These are phyloP conservation scores for Xylariaceae sp. DNA, from an alignment of 2,329 filamentous ascomycete species.

Conservation along the genomic window DNA sequence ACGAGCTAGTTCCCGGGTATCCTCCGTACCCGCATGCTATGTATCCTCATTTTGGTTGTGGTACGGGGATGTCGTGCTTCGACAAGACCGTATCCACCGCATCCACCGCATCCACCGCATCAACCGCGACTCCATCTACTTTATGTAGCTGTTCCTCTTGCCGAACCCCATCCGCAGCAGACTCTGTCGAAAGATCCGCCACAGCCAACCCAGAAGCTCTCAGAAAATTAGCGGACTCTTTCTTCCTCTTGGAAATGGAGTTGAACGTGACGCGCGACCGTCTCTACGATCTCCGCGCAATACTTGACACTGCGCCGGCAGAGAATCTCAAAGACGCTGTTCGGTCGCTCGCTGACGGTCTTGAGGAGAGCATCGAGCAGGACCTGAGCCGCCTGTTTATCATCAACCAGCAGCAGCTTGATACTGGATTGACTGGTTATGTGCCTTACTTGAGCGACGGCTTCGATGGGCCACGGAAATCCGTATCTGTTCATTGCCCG, in stretches of 20 bases:
- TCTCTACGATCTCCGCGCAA: slow-evolving; percentile 1
- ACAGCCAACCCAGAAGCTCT: background rate
- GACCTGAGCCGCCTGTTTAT: background rate
- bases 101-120: too few relatives aligned
- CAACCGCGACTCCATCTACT: too few relatives aligned
- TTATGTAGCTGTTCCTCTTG: too few relatives aligned
- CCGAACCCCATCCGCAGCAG: background rate
- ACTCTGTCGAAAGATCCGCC: background rate
- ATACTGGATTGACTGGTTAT: background rate
- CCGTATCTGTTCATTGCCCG: background rate
- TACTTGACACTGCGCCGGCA: background rate
- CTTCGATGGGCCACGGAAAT: background rate
- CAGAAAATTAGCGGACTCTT: background rate
- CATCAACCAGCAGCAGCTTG: background rate
- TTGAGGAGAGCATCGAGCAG: background rate
- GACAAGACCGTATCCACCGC: too few relatives aligned
- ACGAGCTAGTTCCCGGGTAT: too few relatives aligned
- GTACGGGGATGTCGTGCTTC: too few relatives aligned
- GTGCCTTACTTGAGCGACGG: background rate
- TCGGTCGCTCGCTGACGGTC: background rate
- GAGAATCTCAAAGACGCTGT: background rate
- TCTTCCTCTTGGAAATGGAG: slow-evolving; percentile 9
- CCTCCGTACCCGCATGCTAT: too few relatives aligned
- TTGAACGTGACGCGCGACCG: slow-evolving; percentile 1
- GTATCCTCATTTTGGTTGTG: too few relatives aligned